Conservation (phyloP, 805 yeast species). For the Candida nonsorbophila region DNA sequence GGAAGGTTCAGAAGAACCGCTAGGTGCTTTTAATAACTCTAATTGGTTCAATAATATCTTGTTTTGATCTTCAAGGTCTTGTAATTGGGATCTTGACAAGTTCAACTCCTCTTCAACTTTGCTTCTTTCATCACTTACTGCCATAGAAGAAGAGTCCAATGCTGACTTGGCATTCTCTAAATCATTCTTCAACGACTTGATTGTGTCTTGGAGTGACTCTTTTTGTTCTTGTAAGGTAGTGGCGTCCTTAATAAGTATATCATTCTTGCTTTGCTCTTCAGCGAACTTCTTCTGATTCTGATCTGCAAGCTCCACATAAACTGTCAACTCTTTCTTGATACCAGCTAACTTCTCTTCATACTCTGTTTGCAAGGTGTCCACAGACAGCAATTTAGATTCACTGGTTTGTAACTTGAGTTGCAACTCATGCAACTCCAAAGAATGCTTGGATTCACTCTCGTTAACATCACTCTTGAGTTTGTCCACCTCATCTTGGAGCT, state of each 20-base stretch:
- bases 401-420: constrained; percentile 16
- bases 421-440: constrained; percentile 20
- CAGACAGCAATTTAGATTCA: constrained; percentile 25
- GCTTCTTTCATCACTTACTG: constrained; percentile 15
- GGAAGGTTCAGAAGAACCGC: constrained; percentile 8
- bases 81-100: constrained; percentile 38
- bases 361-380: constrained; percentile 26
- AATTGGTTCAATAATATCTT: constrained; percentile 63
- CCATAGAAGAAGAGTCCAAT: too few species aligned
- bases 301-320: constrained; percentile 42
- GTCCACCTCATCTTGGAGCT: constrained; percentile 15
- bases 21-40: constrained; percentile 28
- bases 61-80: constrained; percentile 65
- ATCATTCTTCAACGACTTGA: constrained; percentile 5
- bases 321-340: constrained; percentile 22
- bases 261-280: constrained; percentile 49
- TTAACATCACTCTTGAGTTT: constrained; percentile 17
- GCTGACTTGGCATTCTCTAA: constrained; percentile 10
- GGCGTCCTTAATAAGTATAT: constrained; percentile 39
- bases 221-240: constrained; percentile 13
- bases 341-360: constrained; percentile 24
- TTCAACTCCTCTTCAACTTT: constrained; percentile 30
- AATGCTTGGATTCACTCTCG: constrained; percentile 13
- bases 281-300: constrained; percentile 53
- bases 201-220: constrained; percentile 10